Conservation (phyloP, 352 stramenopile species). For the Albugo laibachii region DNA sequence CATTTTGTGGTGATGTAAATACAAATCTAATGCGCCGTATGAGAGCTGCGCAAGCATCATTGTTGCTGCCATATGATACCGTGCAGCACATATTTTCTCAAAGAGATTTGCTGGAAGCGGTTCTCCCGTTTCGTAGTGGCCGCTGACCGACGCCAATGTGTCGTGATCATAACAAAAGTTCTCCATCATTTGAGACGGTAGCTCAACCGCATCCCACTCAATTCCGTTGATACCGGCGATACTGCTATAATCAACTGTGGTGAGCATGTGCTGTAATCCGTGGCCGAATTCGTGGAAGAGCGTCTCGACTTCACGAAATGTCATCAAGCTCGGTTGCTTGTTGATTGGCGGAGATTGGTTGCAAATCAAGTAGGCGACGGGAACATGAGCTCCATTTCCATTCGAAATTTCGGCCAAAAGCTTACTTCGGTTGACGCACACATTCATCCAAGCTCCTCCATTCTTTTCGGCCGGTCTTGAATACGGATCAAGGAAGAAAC, state of each 20-base stretch:
- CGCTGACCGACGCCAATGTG: conserved; percentile 62
- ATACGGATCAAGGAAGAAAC: conserved; percentile 96
- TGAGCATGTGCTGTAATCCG: conserved; percentile 98
- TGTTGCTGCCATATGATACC: conserved; percentile 91
- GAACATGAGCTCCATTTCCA: conserved; percentile 44
- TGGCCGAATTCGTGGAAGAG: conserved; percentile 95
- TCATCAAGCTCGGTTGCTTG: conserved; percentile 93
- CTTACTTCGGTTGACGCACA: conserved; percentile 86
- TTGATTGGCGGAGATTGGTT: conserved; percentile 86
- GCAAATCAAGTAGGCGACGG: conserved; percentile 95
- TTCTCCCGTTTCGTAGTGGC: conserved; percentile 73
- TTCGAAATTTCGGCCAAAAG: conserved; percentile 30
- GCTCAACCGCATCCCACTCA: conserved; percentile 97
- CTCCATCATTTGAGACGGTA: conserved; percentile 98
- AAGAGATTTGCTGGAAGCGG: conserved; percentile 88
- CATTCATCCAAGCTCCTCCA: conserved; percentile 96
- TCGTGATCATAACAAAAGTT: conserved; percentile 96
- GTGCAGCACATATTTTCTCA: conserved; percentile 88
- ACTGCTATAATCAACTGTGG: conserved; percentile 85
- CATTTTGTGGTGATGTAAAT: conserved; percentile 22
- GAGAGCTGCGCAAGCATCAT: conserved; percentile 89
- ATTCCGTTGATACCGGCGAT: conserved; percentile 94
- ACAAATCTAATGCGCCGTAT: conserved; percentile 84
- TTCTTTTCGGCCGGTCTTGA: conserved; percentile 93
- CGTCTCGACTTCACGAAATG: conserved; percentile 93